These are phyloP conservation scores for Nakazawaea ambrosiae DNA, from an alignment of 805 yeast genomes.

Conservation along the genomic window DNA sequence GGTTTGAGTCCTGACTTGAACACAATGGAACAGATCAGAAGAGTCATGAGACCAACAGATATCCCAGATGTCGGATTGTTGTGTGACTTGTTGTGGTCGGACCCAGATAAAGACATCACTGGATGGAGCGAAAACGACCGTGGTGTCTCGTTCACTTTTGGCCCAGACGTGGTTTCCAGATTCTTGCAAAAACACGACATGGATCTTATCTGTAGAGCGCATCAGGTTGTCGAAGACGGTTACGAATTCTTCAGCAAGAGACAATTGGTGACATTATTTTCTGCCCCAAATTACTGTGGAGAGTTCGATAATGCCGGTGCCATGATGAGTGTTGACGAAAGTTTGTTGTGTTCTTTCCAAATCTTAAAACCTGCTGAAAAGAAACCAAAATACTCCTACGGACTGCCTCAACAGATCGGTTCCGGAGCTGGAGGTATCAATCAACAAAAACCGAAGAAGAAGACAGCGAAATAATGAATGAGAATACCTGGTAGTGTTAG, in stretches of 20 bases:
- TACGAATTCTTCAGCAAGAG: slow-evolving; percentile 95
- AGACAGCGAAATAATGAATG: slow-evolving; percentile 38
- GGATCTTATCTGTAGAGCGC: slow-evolving; percentile 98
- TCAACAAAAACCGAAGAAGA: slow-evolving; percentile 53
- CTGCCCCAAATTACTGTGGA: slow-evolving; percentile 98
- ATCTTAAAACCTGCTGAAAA: slow-evolving; percentile 97
- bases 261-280: slow-evolving; percentile 89
- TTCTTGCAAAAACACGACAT: slow-evolving; percentile 95
- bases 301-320: slow-evolving; percentile 99
- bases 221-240: slow-evolving; percentile 98
- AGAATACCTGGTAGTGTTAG: too few relatives aligned
- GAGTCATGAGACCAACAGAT: slow-evolving; percentile 99
- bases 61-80: slow-evolving; percentile 96
- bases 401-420: slow-evolving; percentile 11
- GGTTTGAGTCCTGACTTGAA: slow-evolving; percentile 96
- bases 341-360: slow-evolving; percentile 91
- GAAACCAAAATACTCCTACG: slow-evolving; percentile 61
- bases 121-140: slow-evolving; percentile 99
- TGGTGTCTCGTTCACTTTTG: slow-evolving; percentile 98
- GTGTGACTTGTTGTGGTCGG: slow-evolving; percentile 97
- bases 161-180: slow-evolving; percentile 97
- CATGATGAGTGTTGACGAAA: slow-evolving; percentile 98
- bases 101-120: slow-evolving; percentile 95
- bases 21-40: slow-evolving; percentile 97
- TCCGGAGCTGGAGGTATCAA: slow-evolving; percentile 44